These are phyloP conservation scores for Nephelium lappaceum DNA, from an alignment of 345 rosid species.

Conservation along the genomic window DNA sequence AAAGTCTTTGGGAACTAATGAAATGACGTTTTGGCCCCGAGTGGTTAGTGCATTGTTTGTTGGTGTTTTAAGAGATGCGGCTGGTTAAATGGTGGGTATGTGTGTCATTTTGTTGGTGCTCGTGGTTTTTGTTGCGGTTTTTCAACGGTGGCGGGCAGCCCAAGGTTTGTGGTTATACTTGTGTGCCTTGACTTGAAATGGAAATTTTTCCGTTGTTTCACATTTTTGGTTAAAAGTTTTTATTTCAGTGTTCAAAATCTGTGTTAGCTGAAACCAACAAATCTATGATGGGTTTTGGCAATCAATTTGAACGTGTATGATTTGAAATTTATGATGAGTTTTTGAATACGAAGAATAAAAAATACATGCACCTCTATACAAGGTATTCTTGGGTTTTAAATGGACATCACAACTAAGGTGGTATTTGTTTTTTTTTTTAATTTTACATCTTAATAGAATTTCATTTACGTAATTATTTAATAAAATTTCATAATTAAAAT, in stretches of 20 bases:
- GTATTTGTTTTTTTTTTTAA: too few relatives aligned
- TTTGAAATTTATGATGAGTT: too few relatives aligned
- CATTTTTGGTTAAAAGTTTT: not conserved
- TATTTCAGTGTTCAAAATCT: not conserved
- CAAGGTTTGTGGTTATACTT: slow-evolving; percentile 1
- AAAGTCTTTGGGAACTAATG: not conserved
- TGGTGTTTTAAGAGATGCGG: not conserved
- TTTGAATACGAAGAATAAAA: too few relatives aligned
- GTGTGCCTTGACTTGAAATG: not conserved
- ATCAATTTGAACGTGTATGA: too few relatives aligned
- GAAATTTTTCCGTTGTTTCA: not conserved
- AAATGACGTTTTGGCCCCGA: not conserved
- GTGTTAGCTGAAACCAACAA: too few relatives aligned
- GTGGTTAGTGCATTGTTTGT: not conserved
- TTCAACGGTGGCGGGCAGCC: not conserved
- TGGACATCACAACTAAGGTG: too few relatives aligned
- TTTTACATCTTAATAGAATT: too few relatives aligned
- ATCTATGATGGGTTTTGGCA: too few relatives aligned
- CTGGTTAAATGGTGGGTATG: not conserved
- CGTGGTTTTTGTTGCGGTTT: not conserved
- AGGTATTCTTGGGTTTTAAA: too few relatives aligned
- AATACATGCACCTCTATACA: too few relatives aligned
- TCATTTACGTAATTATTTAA: too few relatives aligned
- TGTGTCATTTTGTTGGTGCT: not conserved
- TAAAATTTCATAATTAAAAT: too few relatives aligned